Evolutionary conservation across 495 filamentous ascomycete species (phyloP), one percentile per base, ranked within the genome.

Genomic region (Xylaria acuta): DNA sequence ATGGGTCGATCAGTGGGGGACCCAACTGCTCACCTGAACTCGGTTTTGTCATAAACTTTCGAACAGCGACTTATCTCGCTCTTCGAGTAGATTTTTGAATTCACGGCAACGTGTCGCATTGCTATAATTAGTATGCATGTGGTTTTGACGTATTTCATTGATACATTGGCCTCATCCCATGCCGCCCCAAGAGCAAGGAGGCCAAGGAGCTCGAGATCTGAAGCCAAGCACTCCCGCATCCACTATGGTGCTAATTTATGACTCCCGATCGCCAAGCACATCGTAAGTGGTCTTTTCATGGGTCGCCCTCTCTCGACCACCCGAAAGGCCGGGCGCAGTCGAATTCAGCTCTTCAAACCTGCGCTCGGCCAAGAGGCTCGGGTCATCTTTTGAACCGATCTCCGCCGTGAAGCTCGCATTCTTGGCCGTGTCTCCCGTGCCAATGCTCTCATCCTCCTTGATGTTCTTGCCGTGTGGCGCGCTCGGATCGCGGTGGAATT

Each of bases 391-490:
- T n/a, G 79, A 81, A 9, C 80, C 82, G 27, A 80, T 80, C 78
- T 83, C 75, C 2, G 82, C 78, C 9, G 68, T 3, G 74, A 80
- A 72, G 58, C 78, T 74, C 12, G 72, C 65, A 67, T 77, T 81
- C 73, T 75, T 74, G 34, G 56, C 49, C 14, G 73, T 79, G 49
- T 75, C 78, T 34, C 64, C 77, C 6, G 73, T 74, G 40, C 70
- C 75, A 6, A 79, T 80, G 22, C 78, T 78, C 12, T 78, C 78
- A 20, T 81, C 82, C 75, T 84, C 84, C 12, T 22, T 79, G 9
- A 84, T 49, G 45, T 83, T 84, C 76, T 79, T 81, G 53, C 83
- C 84, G 59, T 85, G 80, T 11, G 82, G 82, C 20, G 78, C 77
- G 22, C 56, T 49, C 16, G 25, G 41, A 53, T 75, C 73, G 20